Evolutionary conservation across 345 rosid genomes (phyloP), one percentile per base, ranked within the genome.

Genomic region (Eucalyptus polybractea): DNA sequence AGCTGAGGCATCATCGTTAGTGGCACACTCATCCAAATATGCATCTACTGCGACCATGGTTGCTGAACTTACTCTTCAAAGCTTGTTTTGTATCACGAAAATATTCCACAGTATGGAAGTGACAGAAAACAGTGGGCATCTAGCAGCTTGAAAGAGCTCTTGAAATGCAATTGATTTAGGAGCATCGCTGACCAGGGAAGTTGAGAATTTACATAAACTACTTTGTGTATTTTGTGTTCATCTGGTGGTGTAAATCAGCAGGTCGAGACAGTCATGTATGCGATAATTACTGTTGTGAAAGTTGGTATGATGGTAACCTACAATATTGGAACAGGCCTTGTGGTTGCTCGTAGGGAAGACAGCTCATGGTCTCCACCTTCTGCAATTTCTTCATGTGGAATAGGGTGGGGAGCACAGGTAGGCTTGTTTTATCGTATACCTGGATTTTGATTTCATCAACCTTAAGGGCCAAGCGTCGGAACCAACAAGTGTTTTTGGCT

Each of bases 281-380:
- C 99, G 17, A 95, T 98, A 49, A 91, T 98, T 89, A 94, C 99
- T 45, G 92, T 95, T 76, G 97, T 92, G 33, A 98, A 96, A 93
- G 98, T 96, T 76, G 99, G 99, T 86, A 93, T 94, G 65, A 94
- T 96, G 97, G 96, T 98, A 65, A 95, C 99, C 27, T 98, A 97
- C 89, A 98, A 95, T 91, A 91, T 97, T 86, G 99, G 99, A 88
- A 98, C 99, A 7, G 99, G 99, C 42, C 93, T 98, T 33, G 97
- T 95, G 87, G 87, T 98, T 93, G 97, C 98, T 91, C 96, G 94
- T 44, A 94, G 97, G 93, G 95, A 95, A 90, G 99, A 98, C 90
- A 97, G 96, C 87, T 97, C 98, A 10, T 98, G 99, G 98, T 98
- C 99, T 89, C 98, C 99, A 86, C 99, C 99, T 54, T 97, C 99